Conservation (phyloP, 495 filamentous ascomycete genomes). For the Neurospora tetraspora region DNA sequence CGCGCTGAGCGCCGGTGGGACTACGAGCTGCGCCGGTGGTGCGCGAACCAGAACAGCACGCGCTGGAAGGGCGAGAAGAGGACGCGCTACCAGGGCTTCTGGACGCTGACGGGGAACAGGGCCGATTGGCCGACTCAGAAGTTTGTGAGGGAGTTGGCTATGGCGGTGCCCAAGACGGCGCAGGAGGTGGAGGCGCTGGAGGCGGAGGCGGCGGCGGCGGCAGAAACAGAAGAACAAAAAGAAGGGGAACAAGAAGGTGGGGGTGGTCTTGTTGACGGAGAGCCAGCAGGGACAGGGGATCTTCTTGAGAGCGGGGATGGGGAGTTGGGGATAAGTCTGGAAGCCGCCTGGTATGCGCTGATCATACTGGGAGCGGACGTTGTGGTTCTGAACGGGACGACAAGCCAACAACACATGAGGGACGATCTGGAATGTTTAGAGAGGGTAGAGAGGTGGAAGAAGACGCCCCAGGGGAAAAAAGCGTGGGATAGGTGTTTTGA, state of each 20-base stretch:
- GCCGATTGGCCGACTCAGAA: conserved; percentile 41
- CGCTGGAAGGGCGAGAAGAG: conserved; percentile 28
- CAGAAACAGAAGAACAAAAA: neutral
- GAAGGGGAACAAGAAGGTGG: neutral
- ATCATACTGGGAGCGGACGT: conserved; percentile 49
- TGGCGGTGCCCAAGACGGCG: conserved; percentile 10
- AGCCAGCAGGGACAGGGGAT: neutral
- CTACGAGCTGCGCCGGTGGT: conserved; percentile 49
- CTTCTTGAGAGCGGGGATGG: neutral
- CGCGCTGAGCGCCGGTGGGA: conserved; percentile 51
- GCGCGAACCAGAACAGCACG: conserved; percentile 14
- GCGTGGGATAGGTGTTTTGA: conserved; percentile 36
- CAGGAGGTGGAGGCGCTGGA: neutral
- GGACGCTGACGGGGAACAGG: conserved; percentile 65
- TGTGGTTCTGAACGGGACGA: conserved; percentile 62
- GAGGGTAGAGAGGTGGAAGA: conserved; percentile 38
- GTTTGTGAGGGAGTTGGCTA: conserved; percentile 43
- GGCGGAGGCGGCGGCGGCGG: neutral
- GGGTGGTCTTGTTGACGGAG: neutral
- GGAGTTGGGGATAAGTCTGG: conserved; percentile 29
- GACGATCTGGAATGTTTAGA: conserved; percentile 50
- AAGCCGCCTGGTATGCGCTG: conserved; percentile 56
- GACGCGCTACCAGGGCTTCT: conserved; percentile 67
- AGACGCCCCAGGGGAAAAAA: conserved; percentile 26
- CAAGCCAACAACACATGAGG: conserved; percentile 50